phyloP scores from a whole-genome alignment of 192 early-diverging fungal species.

The Martensiomyces pterosporus region DNA sequence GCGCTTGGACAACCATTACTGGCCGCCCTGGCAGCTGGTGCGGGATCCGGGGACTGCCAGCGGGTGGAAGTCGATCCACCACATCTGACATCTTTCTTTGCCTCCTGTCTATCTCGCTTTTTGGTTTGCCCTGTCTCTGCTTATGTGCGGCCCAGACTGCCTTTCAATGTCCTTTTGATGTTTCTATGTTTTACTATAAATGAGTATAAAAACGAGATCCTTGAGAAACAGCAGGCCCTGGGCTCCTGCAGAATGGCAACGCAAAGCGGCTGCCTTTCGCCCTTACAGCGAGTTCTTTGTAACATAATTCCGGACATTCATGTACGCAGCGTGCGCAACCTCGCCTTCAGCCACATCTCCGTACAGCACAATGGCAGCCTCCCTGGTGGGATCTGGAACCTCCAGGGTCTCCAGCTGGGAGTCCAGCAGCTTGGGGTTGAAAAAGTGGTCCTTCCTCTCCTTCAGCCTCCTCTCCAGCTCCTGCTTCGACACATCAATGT shows the following conservation, averaged over 20 bases:
- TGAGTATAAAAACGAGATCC: too few relatives aligned
- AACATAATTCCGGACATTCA: constrained; percentile 6
- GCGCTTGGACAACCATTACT: constrained; percentile 72
- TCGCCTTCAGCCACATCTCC: constrained; percentile 11
- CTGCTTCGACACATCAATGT: constrained; percentile 52
- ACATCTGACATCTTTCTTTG: constrained; percentile 2
- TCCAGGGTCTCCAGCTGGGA: constrained; percentile 65
- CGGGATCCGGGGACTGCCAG: constrained; percentile 42
- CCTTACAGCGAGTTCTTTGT: constrained; percentile 19
- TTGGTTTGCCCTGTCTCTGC: too few relatives aligned
- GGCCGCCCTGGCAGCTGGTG: constrained; percentile 66
- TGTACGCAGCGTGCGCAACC: constrained; percentile 20
- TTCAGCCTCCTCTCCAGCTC: constrained; percentile 47
- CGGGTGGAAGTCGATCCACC: constrained; percentile 49
- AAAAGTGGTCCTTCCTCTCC: constrained; percentile 57
- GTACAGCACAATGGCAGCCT: constrained; percentile 32
- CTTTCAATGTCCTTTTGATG: neutral
- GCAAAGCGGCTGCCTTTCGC: too few relatives aligned
- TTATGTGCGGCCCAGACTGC: neutral
- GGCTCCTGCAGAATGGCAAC: too few relatives aligned
- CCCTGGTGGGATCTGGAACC: constrained; percentile 25
- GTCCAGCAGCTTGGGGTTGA: constrained; percentile 51
- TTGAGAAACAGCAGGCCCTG: too few relatives aligned
- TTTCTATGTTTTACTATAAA: too few relatives aligned
- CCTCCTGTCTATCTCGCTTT: neutral